Evolutionary conservation across 1,284 basidiomycete genomes (phyloP), one percentile per base, ranked within the genome.

Genomic region (Microstroma glucosiphilum): DNA sequence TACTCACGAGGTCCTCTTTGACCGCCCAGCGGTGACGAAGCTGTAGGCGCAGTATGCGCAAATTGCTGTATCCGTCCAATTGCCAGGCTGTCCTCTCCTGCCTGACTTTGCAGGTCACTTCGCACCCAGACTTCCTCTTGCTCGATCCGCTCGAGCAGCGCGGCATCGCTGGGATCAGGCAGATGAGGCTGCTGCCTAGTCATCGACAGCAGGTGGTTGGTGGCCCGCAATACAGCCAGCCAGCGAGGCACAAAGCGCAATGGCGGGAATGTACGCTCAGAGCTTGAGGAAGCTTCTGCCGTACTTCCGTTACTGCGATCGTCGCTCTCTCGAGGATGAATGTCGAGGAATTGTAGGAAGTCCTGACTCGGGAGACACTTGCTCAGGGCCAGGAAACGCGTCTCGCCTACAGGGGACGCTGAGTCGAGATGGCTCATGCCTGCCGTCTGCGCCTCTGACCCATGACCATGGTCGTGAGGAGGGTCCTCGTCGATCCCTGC

Each of bases 161-260:
- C 81, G 0, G 88, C 83, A 2, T 84, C 82, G 1, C 80, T 77
- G 54, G 86, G 84, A 0, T 90, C 89, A 63, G 91, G 88, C 0
- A 81, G 67, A 1, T 81, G 77, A 60, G 87, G 85, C 8, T 80
- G 78, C 4, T 79, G 82, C 4, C 79, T 76, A 0, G 82, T 81
- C 1, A 82, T 75, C 0, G 89, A 87, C 65, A 97, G 84, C 80
- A 85, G 88, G 0, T 87, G 86, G 69, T 94, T 87, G 69, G 93
- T 88, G 0, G 90, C 91, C 6, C 89, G 88, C 0, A 87, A 88
- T 76, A 97, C 92, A 0, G 92, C 92, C 23, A 98, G 86, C 96
- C 94, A 98, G 85, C 2, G 88, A 12, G 57, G 87, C 76, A 96
- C 91, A 80, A 86, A 96, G 37, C 67, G 70, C 76, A 81, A 26